Evolutionary conservation across 768 basidiomycete species (phyloP), one percentile per base, ranked within the genome.

Genomic region (Agrocybe praecox): DNA sequence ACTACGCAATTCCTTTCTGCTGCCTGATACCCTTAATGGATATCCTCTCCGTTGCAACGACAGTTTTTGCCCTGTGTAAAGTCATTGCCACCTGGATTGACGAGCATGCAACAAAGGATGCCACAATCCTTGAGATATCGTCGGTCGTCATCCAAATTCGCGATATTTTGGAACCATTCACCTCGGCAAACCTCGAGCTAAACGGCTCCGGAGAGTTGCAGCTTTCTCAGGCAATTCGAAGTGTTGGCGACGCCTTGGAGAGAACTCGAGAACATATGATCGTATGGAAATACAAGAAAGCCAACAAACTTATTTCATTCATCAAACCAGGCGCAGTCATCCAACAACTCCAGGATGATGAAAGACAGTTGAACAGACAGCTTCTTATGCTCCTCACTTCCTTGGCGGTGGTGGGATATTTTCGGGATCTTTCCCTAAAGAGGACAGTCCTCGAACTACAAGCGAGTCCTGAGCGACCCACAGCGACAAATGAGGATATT

Each of bases 231-330:
- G 29, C 49, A 18, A 56, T 56, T 17, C 40, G 40, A 9, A 26
- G 42, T 36, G 33, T 56, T 14, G 55, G 55, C 1, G 55, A 56
- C 22, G 29, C 43, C 2, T 18, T 56, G 42, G 48, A 51, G 26
- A n/a, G 49, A n/a, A 51, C 43, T n/a, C 49, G 50, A 15, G 55
- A 56, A 32, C 49, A 56, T 29, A 36, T 56, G 21, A 23, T 45
- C 15, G 49, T 56, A 2, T 56, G 49, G 48, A 45, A 46, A 22
- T 46, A 46, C 19, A 56, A 56, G 42, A 34, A 43, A 7, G 19
- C 42, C 14, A 11, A 45, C n/a, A 50, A 33, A 23, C n/a, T 56
- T 10, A 21, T 56, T 2, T 48, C 55, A 17, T 56, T 56, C 21
- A 22, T 56, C 8, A 56, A 56, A 15, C 55, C 55, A 17, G 43